Conservation (phyloP, 352 stramenopile genomes). For the Elongisporangium anandrum region DNA sequence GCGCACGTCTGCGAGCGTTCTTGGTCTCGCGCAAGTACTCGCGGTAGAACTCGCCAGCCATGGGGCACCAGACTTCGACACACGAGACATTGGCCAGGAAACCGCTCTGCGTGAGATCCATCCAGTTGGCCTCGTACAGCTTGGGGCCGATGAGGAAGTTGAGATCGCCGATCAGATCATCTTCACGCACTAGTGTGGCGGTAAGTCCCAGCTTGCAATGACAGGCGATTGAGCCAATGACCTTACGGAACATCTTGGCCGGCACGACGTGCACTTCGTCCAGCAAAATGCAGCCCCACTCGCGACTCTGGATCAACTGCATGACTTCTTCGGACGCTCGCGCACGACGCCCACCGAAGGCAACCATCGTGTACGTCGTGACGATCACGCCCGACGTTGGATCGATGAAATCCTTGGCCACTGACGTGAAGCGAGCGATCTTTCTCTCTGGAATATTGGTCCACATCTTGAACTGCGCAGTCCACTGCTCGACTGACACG, state of each 20-base stretch:
- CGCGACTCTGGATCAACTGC: slow-evolving; percentile 93
- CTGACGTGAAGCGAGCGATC: slow-evolving; percentile 80
- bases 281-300: slow-evolving; percentile 98
- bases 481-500: slow-evolving; percentile 98
- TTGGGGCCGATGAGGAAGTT: slow-evolving; percentile 99
- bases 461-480: slow-evolving; percentile 98
- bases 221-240: slow-evolving; percentile 91
- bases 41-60: slow-evolving; percentile 97
- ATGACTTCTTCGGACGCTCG: slow-evolving; percentile 93
- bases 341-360: slow-evolving; percentile 89
- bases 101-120: slow-evolving; percentile 97
- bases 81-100: slow-evolving; percentile 98
- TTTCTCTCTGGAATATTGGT: slow-evolving; percentile 90
- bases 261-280: slow-evolving; percentile 98
- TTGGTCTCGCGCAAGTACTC: slow-evolving; percentile 84
- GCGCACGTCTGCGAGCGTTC: slow-evolving; percentile 87
- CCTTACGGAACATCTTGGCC: slow-evolving; percentile 98
- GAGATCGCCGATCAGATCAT: slow-evolving; percentile 98
- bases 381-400: slow-evolving; percentile 90
- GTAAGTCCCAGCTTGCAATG: slow-evolving; percentile 99
- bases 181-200: slow-evolving; percentile 98
- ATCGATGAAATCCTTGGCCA: slow-evolving; percentile 82
- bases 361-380: slow-evolving; percentile 98
- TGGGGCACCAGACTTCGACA: slow-evolving; percentile 98
- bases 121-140: slow-evolving; percentile 97